Base-by-base conservation (phyloP, 768 basidiomycete species). In the Trichaptum fuscoviolaceum region DNA sequence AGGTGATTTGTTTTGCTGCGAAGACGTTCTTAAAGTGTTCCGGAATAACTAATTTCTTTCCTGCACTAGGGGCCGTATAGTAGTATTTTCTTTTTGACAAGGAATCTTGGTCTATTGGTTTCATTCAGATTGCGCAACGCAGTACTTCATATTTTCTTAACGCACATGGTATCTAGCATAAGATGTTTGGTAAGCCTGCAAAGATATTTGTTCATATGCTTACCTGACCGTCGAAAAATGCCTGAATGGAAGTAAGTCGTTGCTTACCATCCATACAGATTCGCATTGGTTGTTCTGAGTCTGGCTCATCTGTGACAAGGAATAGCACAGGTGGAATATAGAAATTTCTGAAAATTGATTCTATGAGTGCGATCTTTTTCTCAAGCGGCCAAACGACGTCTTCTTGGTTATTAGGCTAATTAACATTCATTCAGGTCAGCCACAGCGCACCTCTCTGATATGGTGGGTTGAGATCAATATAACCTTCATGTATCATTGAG, bases 361-460 rank as follows among this genome's bases (percentile, higher is more conserved):
- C 82, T 8, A 86, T 76, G 60, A 86, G 76, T 58, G 77, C 78
- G 68, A 80, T 80, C 70, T 92, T 89, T 70, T 92, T 92, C 59
- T 74, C 73, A 64, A 84, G 83, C 0, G 88, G 81, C 92, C 92
- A 93, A 1, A 93, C 92, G 23, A 93, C 80, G 65, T 90, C 92
- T 93, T 58, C 20, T 26, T 63, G 8, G 24, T 26, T 23, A 24
- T 30, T 18, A 59, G 12, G n/a, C 15, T 10, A 18, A 36, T 64
- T 61, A 7, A 20, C 2, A 17, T 23, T 25, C 18, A 63, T 36
- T 35, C 58, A 10, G 25, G 26, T 15, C 9, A 35, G 23, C 12
- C 57, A 8, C 67, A 1, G 70, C 79, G 65, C 64, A 87, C 90
- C 90, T 81, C 90, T 79, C 73, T 92, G 90, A 72, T 91, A 92